These are phyloP conservation scores for Phytophthora uliginosa DNA, from an alignment of 352 stramenopile species.

Conservation along the genomic window DNA sequence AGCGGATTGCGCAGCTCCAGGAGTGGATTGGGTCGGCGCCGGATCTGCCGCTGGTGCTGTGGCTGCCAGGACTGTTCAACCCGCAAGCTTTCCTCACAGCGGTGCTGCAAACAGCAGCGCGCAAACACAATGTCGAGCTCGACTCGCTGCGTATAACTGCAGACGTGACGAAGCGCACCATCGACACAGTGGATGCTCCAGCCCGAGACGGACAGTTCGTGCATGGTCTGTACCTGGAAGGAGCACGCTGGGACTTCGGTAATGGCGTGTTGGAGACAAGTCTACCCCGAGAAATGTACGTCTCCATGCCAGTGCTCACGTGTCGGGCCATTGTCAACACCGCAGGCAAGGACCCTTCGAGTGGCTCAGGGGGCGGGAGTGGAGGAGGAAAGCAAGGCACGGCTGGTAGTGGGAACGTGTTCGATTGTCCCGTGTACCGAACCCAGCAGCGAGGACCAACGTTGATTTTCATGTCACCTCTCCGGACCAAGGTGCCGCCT, in stretches of 20 bases:
- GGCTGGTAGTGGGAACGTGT: conserved; percentile 45
- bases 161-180: conserved; percentile 91
- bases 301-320: conserved; percentile 93
- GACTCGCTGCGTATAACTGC: conserved; percentile 82
- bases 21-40: conserved; percentile 86
- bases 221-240: conserved; percentile 91
- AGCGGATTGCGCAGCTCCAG: conserved; percentile 87
- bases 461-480: conserved; percentile 89
- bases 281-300: conserved; percentile 93
- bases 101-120: conserved; percentile 78
- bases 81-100: conserved; percentile 90
- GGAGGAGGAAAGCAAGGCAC: conserved; percentile 21
- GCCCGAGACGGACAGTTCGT: conserved; percentile 93
- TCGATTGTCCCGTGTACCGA: conserved; percentile 93
- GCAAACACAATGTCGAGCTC: conserved; percentile 84
- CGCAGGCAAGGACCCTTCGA: conserved; percentile 45
- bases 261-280: conserved; percentile 86
- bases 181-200: conserved; percentile 83
- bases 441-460: conserved; percentile 92
- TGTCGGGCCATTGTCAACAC: conserved; percentile 74
- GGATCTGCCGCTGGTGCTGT: conserved; percentile 86
- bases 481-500: conserved; percentile 88
- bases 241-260: conserved; percentile 88
- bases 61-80: conserved; percentile 88
- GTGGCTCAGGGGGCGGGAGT: conserved; percentile 15